A percentile compares a stretch with the other conserved stretches of the same genome.
These are phyloP conservation scores for Coriaria nepalensis DNA, from an alignment of 306 rosid species.

Conservation along the genomic window DNA sequence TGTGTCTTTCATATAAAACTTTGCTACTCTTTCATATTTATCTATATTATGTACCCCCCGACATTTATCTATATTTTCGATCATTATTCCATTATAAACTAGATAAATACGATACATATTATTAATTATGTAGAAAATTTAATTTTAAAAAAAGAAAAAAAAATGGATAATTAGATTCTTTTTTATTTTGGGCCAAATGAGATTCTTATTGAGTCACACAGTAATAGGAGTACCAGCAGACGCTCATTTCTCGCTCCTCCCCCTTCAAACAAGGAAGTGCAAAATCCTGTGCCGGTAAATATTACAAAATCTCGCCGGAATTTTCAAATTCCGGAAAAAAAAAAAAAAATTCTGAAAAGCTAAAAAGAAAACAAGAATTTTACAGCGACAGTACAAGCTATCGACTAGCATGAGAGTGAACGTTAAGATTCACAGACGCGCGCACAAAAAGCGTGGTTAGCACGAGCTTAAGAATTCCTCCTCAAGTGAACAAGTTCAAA, in stretches of 20 bases:
- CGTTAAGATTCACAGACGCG: conserved; percentile 22
- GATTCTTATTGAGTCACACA: conserved; percentile 4
- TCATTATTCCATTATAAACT: too few relatives aligned
- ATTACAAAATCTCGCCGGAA: conserved; percentile 59
- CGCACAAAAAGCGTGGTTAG: neutral
- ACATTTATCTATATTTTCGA: too few relatives aligned
- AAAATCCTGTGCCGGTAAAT: conserved; percentile 55
- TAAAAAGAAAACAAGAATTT: conserved; percentile 1
- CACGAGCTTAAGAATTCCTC: neutral
- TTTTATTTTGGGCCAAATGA: neutral
- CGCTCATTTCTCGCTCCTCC: conserved; percentile 56
- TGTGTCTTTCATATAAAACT: too few relatives aligned
- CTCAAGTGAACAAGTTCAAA: conserved; percentile 59
- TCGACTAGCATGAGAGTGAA: conserved; percentile 17
- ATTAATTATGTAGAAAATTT: too few relatives aligned
- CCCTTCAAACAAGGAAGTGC: conserved; percentile 21
- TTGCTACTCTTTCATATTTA: too few relatives aligned
- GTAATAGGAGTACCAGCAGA: conserved; percentile 33
- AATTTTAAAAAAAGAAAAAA: neutral
- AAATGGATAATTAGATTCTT: neutral
- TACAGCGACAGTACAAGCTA: neutral
- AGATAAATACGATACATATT: too few relatives aligned
- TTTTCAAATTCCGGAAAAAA: conserved; percentile 20
- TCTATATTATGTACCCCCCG: too few relatives aligned
- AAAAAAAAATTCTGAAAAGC: neutral